phyloP scores from a whole-genome alignment of 345 rosid genomes.

The Melaleuca alternifolia region DNA sequence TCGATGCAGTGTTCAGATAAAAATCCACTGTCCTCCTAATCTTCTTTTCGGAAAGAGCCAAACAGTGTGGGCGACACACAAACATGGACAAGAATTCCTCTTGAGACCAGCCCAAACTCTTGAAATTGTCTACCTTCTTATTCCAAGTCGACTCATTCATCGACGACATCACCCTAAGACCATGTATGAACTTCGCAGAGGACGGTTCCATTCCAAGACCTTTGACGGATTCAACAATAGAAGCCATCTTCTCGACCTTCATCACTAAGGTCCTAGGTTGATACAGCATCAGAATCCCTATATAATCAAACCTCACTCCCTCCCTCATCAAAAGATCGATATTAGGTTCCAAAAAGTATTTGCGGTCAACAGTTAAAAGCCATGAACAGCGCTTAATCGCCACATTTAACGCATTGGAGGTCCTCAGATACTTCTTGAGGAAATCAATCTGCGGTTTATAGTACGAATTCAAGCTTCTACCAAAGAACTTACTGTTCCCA shows the following conservation, averaged over 20 bases:
- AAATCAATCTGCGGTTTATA: slow-evolving; percentile 7
- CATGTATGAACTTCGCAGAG: slow-evolving; percentile 4
- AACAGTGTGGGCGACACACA: neutral
- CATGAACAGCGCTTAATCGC: slow-evolving; percentile 5
- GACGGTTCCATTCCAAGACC: slow-evolving; percentile 4
- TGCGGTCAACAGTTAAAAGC: neutral
- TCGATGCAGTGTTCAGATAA: neutral
- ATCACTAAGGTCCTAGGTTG: neutral
- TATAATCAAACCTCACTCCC: neutral
- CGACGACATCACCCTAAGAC: neutral
- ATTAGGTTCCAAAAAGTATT: slow-evolving; percentile 2
- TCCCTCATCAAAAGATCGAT: slow-evolving; percentile 2
- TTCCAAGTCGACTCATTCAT: slow-evolving; percentile 1
- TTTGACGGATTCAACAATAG: neutral
- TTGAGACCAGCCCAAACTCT: slow-evolving; percentile 19
- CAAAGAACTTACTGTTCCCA: neutral
- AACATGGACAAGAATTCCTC: slow-evolving; percentile 10
- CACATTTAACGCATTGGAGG: neutral
- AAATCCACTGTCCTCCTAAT: slow-evolving; percentile 3
- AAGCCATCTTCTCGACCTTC: neutral
- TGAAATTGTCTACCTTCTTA: slow-evolving; percentile 7
- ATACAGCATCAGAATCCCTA: neutral
- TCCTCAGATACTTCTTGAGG: neutral
- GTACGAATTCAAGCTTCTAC: neutral
- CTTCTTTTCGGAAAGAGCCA: slow-evolving; percentile 5